Conservation (phyloP, 176 grass and related monocot genomes). For the Urochloa ruziziensis region DNA sequence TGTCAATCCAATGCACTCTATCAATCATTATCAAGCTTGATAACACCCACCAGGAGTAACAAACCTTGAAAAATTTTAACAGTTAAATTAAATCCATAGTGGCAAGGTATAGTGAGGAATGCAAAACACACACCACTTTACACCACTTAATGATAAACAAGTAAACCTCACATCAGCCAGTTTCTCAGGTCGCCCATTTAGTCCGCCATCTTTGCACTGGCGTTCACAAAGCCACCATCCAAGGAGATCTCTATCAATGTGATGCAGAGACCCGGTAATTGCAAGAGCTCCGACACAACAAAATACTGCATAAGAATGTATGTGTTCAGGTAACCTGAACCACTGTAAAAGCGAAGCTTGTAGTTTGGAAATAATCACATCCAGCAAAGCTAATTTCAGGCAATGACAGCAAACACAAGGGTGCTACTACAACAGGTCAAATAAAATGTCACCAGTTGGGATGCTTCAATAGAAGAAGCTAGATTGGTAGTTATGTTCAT, state of each 20-base stretch:
- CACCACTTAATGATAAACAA: neutral
- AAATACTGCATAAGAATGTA: constrained; percentile 65
- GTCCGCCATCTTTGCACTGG: constrained; percentile 86
- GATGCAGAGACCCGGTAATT: constrained; percentile 70
- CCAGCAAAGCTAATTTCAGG: constrained; percentile 20
- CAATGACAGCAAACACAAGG: neutral
- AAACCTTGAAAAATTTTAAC: constrained; percentile 54
- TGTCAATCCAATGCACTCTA: constrained; percentile 92
- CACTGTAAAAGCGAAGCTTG: neutral
- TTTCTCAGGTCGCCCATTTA: constrained; percentile 90
- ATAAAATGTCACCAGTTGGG: neutral
- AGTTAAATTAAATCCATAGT: constrained; percentile 28
- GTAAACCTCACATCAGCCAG: constrained; percentile 70
- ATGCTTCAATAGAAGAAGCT: neutral
- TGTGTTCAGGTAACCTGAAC: constrained; percentile 7
- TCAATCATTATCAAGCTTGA: constrained; percentile 95
- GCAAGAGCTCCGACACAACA: constrained; percentile 83
- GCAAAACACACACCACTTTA: neutral
- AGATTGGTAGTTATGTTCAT: neutral
- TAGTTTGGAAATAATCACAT: constrained; percentile 7
- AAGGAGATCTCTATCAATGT: constrained; percentile 90
- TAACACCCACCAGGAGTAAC: constrained; percentile 93
- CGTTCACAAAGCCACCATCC: constrained; percentile 95
- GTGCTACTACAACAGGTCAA: neutral
- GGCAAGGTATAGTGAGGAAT: neutral